Evolutionary conservation across 2,329 filamentous ascomycete genomes (phyloP).

Genomic region (Cladophialophora psammophila): DNA sequence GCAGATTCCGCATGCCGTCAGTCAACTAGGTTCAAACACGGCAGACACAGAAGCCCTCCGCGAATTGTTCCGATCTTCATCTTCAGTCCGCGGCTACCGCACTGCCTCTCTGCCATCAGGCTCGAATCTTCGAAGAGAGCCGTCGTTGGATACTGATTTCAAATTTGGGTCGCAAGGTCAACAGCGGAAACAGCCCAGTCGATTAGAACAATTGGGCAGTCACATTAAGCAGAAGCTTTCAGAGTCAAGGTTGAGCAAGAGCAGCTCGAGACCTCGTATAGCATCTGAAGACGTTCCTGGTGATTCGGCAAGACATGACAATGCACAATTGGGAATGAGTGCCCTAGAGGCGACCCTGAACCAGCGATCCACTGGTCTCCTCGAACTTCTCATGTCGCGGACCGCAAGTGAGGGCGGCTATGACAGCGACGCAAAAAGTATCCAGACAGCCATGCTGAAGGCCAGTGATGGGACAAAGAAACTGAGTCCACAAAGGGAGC

Average conservation of each 20-base stretch:
- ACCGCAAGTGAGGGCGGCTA: conserved; percentile 38
- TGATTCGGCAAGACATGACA: background rate
- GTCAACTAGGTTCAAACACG: conserved; percentile 16
- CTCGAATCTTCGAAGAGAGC: conserved; percentile 15
- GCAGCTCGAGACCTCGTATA: conserved; percentile 28
- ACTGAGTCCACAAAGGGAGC: conserved; percentile 21
- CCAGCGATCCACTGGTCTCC: conserved; percentile 35
- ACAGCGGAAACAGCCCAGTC: conserved; percentile 26
- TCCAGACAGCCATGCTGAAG: conserved; percentile 34
- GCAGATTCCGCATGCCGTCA: conserved; percentile 30
- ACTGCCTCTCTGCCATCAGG: conserved; percentile 29
- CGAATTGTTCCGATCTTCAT: conserved; percentile 36
- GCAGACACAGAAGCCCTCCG: conserved; percentile 33
- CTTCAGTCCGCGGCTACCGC: conserved; percentile 36
- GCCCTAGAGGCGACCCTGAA: conserved; percentile 26
- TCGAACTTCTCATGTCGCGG: conserved; percentile 38
- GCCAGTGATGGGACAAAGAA: conserved; percentile 30
- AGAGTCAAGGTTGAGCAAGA: conserved; percentile 36
- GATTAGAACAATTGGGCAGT: conserved; percentile 33
- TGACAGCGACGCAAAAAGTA: conserved; percentile 41
- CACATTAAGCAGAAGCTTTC: conserved; percentile 41
- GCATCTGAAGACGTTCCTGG: conserved; percentile 14
- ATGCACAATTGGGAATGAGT: conserved; percentile 10
- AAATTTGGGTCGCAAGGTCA: conserved; percentile 20
- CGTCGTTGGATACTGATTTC: conserved; percentile 34